A percentile compares a stretch with the other conserved stretches of the same genome.
Evolutionary conservation across 352 stramenopile species (phyloP).

Genomic region (Globisporangium abappressorium): DNA sequence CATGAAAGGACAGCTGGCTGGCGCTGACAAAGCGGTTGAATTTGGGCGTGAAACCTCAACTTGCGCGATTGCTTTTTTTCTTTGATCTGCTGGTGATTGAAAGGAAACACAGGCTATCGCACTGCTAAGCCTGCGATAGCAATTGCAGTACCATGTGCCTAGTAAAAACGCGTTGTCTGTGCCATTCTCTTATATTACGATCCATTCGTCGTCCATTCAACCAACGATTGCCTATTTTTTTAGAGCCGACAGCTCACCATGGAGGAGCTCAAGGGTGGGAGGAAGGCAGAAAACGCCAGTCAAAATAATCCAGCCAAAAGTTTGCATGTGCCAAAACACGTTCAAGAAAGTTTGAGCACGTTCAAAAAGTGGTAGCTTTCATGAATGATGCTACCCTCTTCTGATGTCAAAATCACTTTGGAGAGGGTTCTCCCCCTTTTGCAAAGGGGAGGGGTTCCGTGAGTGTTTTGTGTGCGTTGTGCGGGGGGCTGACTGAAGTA

Average conservation of each 20-base stretch:
- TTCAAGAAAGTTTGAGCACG: not conserved
- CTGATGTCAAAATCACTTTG: not conserved
- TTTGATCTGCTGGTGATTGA: not conserved
- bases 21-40: not conserved
- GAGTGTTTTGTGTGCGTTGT: not conserved
- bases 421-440: not conserved
- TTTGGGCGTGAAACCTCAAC: not conserved
- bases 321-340: not conserved
- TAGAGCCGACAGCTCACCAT: constrained; percentile 1
- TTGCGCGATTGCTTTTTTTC: not conserved
- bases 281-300: constrained; percentile 13
- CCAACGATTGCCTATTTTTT: not conserved
- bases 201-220: not conserved
- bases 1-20: not conserved
- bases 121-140: not conserved
- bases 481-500: constrained; percentile 5
- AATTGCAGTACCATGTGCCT: not conserved
- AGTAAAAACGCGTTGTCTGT: not conserved
- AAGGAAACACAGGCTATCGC: not conserved
- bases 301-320: constrained; percentile 5
- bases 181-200: not conserved
- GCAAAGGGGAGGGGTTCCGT: not conserved
- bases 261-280: not conserved
- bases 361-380: not conserved
- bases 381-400: not conserved